A percentile compares a stretch with the other conserved stretches of the same genome.
Evolutionary conservation across 2,329 filamentous ascomycete species (phyloP).

Genomic region (Nothomitra cinnamomea): DNA sequence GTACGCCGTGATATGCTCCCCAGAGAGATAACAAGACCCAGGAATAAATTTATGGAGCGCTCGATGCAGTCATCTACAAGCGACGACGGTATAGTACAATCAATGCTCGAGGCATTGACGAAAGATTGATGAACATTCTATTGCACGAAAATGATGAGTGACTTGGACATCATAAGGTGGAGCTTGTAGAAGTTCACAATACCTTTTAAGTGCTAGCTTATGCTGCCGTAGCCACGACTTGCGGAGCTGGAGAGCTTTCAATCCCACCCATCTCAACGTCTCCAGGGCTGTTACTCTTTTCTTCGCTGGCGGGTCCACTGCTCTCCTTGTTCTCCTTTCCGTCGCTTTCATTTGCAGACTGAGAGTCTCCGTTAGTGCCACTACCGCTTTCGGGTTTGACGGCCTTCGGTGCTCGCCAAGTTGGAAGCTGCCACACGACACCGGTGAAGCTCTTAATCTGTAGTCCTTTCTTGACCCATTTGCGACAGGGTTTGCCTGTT

Average conservation of each 20-base stretch:
- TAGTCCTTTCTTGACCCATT: conserved; percentile 74
- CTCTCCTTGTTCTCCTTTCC: conserved; percentile 39
- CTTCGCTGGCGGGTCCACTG: conserved; percentile 15
- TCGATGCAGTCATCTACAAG: neutral
- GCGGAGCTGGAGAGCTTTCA: conserved; percentile 34
- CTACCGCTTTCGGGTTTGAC: conserved; percentile 28
- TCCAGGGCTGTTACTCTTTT: conserved; percentile 39
- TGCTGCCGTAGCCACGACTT: conserved; percentile 22
- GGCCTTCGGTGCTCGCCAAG: conserved; percentile 63
- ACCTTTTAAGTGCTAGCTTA: conserved; percentile 10
- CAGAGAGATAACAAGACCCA: neutral
- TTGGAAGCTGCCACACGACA: conserved; percentile 60
- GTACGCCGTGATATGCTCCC: neutral
- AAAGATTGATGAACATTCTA: neutral
- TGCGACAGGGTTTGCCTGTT: conserved; percentile 78
- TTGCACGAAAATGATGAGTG: neutral
- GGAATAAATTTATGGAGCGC: neutral
- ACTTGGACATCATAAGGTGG: no score
- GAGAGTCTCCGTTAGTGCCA: conserved; percentile 10
- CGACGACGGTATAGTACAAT: neutral
- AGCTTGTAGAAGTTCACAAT: neutral
- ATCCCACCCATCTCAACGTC: conserved; percentile 28
- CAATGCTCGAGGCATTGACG: neutral
- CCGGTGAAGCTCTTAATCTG: conserved; percentile 86
- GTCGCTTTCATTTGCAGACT: conserved; percentile 28